Evolutionary conservation across 306 rosid genomes (phyloP).

Genomic region (Rosa persica): DNA sequence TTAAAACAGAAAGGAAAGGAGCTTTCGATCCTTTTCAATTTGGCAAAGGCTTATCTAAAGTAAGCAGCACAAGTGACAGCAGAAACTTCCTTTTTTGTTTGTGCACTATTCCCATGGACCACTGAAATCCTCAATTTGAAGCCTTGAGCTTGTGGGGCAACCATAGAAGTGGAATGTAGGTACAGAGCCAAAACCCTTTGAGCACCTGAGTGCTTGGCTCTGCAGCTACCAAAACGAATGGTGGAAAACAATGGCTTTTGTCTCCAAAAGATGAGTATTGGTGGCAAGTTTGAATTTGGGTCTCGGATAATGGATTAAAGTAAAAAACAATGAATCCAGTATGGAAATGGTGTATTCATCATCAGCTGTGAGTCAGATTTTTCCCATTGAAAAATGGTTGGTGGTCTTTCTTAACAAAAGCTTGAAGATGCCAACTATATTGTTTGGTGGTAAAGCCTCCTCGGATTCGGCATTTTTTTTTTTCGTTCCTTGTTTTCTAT

Average conservation of each 20-base stretch:
- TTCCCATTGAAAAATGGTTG: neutral
- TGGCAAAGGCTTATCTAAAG: neutral
- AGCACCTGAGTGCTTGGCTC: slow-evolving; percentile 1
- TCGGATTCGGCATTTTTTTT: neutral
- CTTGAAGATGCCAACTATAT: neutral
- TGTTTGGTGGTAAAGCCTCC: neutral
- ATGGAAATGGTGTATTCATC: neutral
- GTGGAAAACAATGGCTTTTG: neutral
- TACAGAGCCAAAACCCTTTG: neutral
- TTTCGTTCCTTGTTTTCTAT: neutral
- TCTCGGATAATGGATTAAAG: neutral
- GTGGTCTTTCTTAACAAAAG: neutral
- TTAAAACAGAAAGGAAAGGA: neutral
- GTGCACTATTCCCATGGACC: neutral
- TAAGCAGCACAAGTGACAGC: neutral
- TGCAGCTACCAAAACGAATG: neutral
- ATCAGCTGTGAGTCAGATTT: neutral
- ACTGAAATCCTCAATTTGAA: neutral
- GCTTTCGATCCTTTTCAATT: neutral
- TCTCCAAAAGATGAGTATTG: neutral
- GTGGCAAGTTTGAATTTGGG: neutral
- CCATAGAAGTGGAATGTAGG: neutral
- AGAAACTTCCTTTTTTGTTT: slow-evolving; percentile 6
- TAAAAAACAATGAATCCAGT: neutral
- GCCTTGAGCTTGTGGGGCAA: neutral